Evolutionary conservation across 176 grass and related monocot species (phyloP).

Genomic region (Thinopyrum elongatum): DNA sequence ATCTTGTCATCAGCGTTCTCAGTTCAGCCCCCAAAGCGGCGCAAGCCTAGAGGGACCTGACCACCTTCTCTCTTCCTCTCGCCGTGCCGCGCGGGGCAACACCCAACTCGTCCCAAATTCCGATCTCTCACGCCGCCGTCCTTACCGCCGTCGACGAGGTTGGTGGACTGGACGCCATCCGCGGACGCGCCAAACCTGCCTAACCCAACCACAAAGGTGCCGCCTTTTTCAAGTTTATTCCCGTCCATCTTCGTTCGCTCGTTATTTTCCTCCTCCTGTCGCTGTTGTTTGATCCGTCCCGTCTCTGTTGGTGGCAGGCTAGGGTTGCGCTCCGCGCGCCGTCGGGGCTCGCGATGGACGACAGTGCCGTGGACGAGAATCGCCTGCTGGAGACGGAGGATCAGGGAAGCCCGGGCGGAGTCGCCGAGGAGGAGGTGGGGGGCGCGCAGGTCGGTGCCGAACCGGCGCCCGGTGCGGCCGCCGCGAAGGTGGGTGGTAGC

Average conservation of each 20-base stretch:
- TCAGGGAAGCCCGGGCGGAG: constrained; percentile 26
- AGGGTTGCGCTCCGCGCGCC: constrained; percentile 35
- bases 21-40: not conserved
- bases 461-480: constrained; percentile 5
- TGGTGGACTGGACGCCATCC: not conserved
- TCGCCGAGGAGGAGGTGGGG: constrained; percentile 15
- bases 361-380: constrained; percentile 6
- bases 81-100: constrained; percentile 18
- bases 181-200: not conserved
- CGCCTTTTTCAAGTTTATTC: not conserved
- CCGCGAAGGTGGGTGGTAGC: not conserved
- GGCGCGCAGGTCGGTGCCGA: constrained; percentile 11
- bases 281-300: constrained; percentile 42
- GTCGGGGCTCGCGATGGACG: constrained; percentile 27
- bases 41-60: not conserved
- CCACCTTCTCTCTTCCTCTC: constrained; percentile 5
- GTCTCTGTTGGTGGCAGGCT: constrained; percentile 1
- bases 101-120: not conserved
- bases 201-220: not conserved
- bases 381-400: constrained; percentile 12
- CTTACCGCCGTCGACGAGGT: constrained; percentile 17
- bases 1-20: not conserved
- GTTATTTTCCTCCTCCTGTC: not conserved
- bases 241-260: not conserved
- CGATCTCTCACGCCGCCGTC: not conserved